These are phyloP conservation scores for Cladosporium halotolerans DNA, from an alignment of 2,329 filamentous ascomycete species.

Conservation along the genomic window DNA sequence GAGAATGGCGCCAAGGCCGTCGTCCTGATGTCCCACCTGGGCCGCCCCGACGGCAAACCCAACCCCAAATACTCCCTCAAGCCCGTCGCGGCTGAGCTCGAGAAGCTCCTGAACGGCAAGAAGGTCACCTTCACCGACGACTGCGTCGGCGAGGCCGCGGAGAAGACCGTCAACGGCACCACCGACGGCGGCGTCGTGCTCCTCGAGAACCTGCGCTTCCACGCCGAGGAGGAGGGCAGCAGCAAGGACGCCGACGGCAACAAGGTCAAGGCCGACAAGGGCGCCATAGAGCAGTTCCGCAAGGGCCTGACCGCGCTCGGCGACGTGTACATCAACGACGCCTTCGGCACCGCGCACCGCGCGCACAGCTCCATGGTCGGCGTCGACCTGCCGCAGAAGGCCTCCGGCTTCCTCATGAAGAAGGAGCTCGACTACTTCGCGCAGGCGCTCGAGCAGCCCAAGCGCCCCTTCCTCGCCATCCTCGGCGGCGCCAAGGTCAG, in stretches of 20 bases:
- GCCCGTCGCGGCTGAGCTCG: slow-evolving; percentile 76
- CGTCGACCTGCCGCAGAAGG: slow-evolving; percentile 90
- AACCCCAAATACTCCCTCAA: slow-evolving; percentile 93
- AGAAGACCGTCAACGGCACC: slow-evolving; percentile 81
- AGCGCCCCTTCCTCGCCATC: slow-evolving; percentile 96
- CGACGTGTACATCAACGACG: slow-evolving; percentile 96
- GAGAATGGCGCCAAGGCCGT: slow-evolving; percentile 55
- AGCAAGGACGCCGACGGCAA: slow-evolving; percentile 89
- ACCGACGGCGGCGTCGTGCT: slow-evolving; percentile 77
- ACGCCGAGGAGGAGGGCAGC: slow-evolving; percentile 96
- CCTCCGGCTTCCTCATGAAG: slow-evolving; percentile 97
- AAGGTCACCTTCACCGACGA: slow-evolving; percentile 83
- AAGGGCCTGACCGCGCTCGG: slow-evolving; percentile 91
- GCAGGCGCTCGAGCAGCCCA: slow-evolving; percentile 84
- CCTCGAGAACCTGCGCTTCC: slow-evolving; percentile 97
- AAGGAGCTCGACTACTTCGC: slow-evolving; percentile 99
- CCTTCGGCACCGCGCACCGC: slow-evolving; percentile 96
- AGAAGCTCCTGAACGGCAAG: slow-evolving; percentile 70
- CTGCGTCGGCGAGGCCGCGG: slow-evolving; percentile 82
- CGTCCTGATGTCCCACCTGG: slow-evolving; percentile 96
- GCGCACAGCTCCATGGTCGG: slow-evolving; percentile 99
- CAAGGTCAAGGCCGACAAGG: slow-evolving; percentile 97
- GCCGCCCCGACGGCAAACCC: slow-evolving; percentile 82
- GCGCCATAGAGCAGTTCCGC: slow-evolving; percentile 84
- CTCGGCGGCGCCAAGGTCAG: slow-evolving; percentile 97